Conservation (phyloP, 371 early-diverging fungal genomes). For the Mortierella sp. region DNA sequence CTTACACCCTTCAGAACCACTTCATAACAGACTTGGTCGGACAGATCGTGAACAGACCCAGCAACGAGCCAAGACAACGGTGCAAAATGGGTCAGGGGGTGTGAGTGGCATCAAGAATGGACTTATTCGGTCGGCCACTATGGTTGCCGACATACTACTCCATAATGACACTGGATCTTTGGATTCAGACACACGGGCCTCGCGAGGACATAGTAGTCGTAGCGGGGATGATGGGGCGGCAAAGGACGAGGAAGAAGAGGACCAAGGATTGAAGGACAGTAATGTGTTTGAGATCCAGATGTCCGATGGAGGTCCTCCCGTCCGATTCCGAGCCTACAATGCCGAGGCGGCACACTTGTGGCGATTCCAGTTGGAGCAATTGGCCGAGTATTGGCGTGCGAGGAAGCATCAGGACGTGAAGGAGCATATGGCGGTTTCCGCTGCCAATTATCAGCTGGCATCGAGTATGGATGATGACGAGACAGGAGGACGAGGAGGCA, state of each 20-base stretch:
- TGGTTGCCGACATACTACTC: conserved; percentile 25
- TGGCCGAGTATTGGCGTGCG: conserved; percentile 64
- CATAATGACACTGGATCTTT: conserved; percentile 20
- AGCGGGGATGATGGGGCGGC: too few relatives aligned
- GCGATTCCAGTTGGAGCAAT: conserved; percentile 58
- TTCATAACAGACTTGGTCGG: conserved; percentile 10
- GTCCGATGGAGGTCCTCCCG: conserved; percentile 24
- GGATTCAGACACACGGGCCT: too few relatives aligned
- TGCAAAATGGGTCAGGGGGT: neutral
- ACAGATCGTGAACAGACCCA: neutral
- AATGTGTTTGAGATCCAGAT: conserved; percentile 51
- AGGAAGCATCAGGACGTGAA: conserved; percentile 58
- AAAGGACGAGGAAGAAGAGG: neutral
- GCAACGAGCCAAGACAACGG: neutral
- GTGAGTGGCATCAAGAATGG: conserved; percentile 9
- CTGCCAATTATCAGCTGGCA: conserved; percentile 32
- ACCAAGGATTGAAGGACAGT: conserved; percentile 20
- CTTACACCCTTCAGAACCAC: conserved; percentile 11
- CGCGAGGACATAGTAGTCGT: too few relatives aligned
- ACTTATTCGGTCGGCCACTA: conserved; percentile 24
- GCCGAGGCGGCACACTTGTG: conserved; percentile 62
- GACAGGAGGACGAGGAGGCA: neutral
- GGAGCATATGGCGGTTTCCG: conserved; percentile 44
- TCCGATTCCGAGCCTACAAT: conserved; percentile 54
- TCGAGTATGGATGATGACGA: conserved; percentile 49